phyloP scores from a whole-genome alignment of 345 rosid species.

The Moricandia arvensis region DNA sequence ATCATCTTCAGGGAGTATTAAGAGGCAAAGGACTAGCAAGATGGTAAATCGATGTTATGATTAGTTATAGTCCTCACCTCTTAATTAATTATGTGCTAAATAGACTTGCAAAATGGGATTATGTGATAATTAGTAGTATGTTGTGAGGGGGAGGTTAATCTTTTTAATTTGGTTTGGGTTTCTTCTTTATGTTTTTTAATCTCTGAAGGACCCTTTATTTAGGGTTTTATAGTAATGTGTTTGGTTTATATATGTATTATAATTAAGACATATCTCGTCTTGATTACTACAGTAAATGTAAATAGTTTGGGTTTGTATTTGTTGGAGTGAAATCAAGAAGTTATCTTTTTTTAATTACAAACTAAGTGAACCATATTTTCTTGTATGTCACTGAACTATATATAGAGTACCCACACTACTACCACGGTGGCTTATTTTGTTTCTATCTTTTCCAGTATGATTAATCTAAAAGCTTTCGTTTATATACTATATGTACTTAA shows the following conservation, averaged over 20 bases:
- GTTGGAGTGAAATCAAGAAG: slow-evolving; percentile 12
- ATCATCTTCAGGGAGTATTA: slow-evolving; percentile 74
- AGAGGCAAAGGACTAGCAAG: slow-evolving; percentile 79
- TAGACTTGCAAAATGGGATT: slow-evolving; percentile 18
- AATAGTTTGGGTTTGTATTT: slow-evolving; percentile 28
- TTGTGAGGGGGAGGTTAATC: background rate
- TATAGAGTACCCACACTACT: background rate
- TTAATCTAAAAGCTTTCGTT: background rate
- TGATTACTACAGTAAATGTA: slow-evolving; percentile 33
- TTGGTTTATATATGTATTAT: slow-evolving; percentile 21
- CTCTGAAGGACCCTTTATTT: slow-evolving; percentile 32
- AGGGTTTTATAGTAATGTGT: slow-evolving; percentile 28
- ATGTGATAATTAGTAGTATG: slow-evolving; percentile 22
- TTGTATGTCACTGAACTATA: background rate
- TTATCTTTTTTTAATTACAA: background rate
- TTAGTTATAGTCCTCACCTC: slow-evolving; percentile 25
- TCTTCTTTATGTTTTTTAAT: slow-evolving; percentile 36
- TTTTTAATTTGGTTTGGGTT: slow-evolving; percentile 24
- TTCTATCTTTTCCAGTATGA: background rate
- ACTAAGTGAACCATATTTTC: background rate
- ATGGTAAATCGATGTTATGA: slow-evolving; percentile 28
- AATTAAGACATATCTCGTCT: slow-evolving; percentile 30
- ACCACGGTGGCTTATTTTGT: background rate
- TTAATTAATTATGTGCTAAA: slow-evolving; percentile 27
- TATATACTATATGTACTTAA: background rate